Conservation (phyloP, 2,329 filamentous ascomycete species). For the Aureobasidium vineae region DNA sequence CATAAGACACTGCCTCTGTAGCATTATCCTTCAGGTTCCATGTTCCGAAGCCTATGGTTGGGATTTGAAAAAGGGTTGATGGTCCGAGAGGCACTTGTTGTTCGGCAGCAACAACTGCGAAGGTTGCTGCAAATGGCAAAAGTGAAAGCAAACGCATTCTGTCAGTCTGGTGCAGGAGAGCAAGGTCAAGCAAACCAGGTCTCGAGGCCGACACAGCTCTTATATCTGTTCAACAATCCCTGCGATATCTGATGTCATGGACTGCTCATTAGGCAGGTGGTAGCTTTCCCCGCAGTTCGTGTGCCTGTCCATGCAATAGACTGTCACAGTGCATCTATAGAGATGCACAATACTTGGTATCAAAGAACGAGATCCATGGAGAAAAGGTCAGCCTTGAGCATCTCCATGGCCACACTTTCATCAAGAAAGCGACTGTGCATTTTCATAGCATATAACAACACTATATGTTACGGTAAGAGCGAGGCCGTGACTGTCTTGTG, state of each 20-base stretch:
- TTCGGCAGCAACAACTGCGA: not conserved
- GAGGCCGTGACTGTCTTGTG: too few relatives aligned
- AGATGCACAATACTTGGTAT: too few relatives aligned
- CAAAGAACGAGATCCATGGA: too few relatives aligned
- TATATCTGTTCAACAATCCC: not conserved
- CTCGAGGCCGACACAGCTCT: not conserved
- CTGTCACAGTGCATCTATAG: too few relatives aligned
- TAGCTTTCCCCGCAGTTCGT: constrained; percentile 14
- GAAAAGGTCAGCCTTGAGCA: too few relatives aligned
- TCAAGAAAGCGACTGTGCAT: too few relatives aligned
- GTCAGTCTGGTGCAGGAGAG: not conserved
- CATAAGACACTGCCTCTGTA: constrained; percentile 40
- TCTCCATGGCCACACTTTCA: too few relatives aligned
- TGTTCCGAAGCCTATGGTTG: constrained; percentile 42
- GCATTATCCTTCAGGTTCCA: constrained; percentile 42
- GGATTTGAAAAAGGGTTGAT: constrained; percentile 34
- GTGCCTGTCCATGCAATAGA: not conserved
- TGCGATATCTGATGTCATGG: constrained; percentile 18
- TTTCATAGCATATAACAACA: too few relatives aligned
- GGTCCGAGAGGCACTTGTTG: constrained; percentile 32
- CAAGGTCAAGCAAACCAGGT: not conserved
- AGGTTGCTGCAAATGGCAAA: constrained; percentile 32
- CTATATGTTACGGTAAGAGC: too few relatives aligned
- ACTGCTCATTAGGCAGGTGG: constrained; percentile 1
- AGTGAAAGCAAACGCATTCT: constrained; percentile 14